Evolutionary conservation across 2,329 filamentous ascomycete genomes (phyloP).

Genomic region (Orbilia oligospora): DNA sequence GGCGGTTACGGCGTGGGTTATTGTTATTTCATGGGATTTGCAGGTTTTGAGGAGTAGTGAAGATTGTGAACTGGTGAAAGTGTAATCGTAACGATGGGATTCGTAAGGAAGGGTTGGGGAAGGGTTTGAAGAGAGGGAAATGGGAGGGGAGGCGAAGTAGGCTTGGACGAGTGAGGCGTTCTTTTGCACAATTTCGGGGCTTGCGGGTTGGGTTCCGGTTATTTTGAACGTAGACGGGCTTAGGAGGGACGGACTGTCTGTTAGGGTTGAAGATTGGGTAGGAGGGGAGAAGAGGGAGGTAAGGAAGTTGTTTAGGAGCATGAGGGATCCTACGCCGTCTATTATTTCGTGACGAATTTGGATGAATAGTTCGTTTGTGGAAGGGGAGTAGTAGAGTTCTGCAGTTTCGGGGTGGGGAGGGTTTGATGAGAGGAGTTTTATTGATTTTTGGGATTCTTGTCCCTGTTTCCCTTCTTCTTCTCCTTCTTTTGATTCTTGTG

Average conservation of each 20-base stretch:
- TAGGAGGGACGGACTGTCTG: constrained; percentile 1
- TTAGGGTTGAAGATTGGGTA: not conserved
- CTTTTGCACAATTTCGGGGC: not conserved
- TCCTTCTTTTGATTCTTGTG: not conserved
- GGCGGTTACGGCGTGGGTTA: constrained; percentile 28
- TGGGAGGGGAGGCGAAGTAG: not conserved
- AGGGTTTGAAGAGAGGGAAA: not conserved
- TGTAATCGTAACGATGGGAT: constrained; percentile 7
- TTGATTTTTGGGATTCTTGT: not conserved
- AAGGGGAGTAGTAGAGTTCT: constrained; percentile 12
- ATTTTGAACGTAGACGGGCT: constrained; percentile 10
- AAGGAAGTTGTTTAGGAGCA: constrained; percentile 40
- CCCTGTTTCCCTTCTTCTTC: not conserved
- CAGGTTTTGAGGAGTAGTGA: not conserved
- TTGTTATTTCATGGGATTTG: constrained; percentile 11
- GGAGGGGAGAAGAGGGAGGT: not conserved
- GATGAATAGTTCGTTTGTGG: constrained; percentile 12
- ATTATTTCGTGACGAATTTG: constrained; percentile 31
- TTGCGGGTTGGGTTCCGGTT: not conserved
- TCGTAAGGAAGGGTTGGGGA: not conserved
- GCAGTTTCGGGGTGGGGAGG: not conserved
- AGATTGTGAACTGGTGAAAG: constrained; percentile 6
- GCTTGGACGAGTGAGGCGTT: not conserved
- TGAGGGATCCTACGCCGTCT: constrained; percentile 28
- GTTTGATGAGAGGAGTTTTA: not conserved